Evolutionary conservation across 495 filamentous ascomycete genomes (phyloP).

Genomic region (Tuber magnatum): DNA sequence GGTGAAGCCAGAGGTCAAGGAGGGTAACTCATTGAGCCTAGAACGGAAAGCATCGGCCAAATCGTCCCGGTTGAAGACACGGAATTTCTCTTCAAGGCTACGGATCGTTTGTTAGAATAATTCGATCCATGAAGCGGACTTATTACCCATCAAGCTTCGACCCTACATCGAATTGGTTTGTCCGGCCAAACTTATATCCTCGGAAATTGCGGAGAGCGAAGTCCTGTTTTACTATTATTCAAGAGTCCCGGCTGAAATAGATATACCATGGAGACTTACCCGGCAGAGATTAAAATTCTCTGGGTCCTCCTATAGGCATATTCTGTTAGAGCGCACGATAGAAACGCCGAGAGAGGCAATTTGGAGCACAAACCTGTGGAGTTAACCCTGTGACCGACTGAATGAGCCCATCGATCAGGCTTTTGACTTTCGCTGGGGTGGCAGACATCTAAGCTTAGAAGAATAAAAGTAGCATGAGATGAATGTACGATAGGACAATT

Average conservation of each 20-base stretch:
- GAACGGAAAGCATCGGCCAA: slow-evolving; percentile 66
- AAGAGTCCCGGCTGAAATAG: slow-evolving; percentile 39
- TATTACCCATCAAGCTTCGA: slow-evolving; percentile 58
- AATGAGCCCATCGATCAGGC: slow-evolving; percentile 29
- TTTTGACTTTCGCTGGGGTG: slow-evolving; percentile 30
- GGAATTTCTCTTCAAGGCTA: slow-evolving; percentile 74
- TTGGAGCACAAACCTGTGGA: slow-evolving; percentile 13
- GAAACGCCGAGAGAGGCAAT: neutral
- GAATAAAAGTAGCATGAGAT: neutral
- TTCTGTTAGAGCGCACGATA: slow-evolving; percentile 10
- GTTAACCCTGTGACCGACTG: slow-evolving; percentile 28
- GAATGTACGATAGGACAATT: neutral
- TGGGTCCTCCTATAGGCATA: slow-evolving; percentile 43
- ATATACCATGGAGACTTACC: slow-evolving; percentile 41
- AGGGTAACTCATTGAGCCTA: slow-evolving; percentile 49
- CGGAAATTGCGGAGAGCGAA: slow-evolving; percentile 52
- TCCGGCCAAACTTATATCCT: slow-evolving; percentile 58
- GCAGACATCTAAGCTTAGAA: slow-evolving; percentile 18
- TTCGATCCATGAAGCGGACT: neutral
- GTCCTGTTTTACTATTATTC: slow-evolving; percentile 44
- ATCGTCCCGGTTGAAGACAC: slow-evolving; percentile 66
- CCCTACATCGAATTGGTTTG: slow-evolving; percentile 81
- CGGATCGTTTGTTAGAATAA: neutral
- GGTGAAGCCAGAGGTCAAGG: slow-evolving; percentile 23
- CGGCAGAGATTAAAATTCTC: slow-evolving; percentile 47